Base-by-base conservation (phyloP, 176 grass and related monocot genomes). In the Cenchrus americanus region DNA sequence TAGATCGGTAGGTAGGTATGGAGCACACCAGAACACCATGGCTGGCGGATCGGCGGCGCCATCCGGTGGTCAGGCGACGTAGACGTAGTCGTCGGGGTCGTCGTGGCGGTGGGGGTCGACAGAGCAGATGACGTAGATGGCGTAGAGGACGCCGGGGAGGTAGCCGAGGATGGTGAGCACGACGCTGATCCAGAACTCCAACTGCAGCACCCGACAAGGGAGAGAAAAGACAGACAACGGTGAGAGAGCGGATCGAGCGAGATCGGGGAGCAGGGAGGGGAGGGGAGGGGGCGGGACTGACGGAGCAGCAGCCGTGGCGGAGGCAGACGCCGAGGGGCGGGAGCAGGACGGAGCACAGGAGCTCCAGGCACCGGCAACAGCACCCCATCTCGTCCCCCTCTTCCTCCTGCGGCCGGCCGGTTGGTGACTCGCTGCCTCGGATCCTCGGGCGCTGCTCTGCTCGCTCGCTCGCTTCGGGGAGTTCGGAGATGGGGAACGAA, bases 151-250 rank as follows among this genome's bases (percentile, higher is more conserved):
- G 64, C 92, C 92, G 6, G 92, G 92, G 49, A 94, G 71, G 89
- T 94, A 94, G 75, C 92, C 92, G 83, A 94, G 88, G 83, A 94
- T 69, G 88, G 92, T 94, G 76, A 94, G 92, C 83, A 88, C 75
- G 51, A 94, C 80, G 65, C 92, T 91, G 86, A 94, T 91, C 86
- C 86, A 94, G 89, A 94, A 94, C 88, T 94, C 92, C 76, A 94
- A 50, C 92, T 94, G 92, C 73, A 59, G 2, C 7, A 10, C 0
- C 1, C 63, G 3, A 64, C 3, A 65, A 21, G 5, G 5, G 48
- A 3, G 40, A 43, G 0, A 19, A 19, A 24, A 44, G 43, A 6
- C 8, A 44, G 43, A 6, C 8, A 19, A 7, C 7, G 19, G 63
- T 76, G 12, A 46, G 21, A 26, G 13, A 23, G 4, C 13, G 21